Base-by-base conservation (phyloP, 106 monocot species). In the Dendrobium chrysotoxum region DNA sequence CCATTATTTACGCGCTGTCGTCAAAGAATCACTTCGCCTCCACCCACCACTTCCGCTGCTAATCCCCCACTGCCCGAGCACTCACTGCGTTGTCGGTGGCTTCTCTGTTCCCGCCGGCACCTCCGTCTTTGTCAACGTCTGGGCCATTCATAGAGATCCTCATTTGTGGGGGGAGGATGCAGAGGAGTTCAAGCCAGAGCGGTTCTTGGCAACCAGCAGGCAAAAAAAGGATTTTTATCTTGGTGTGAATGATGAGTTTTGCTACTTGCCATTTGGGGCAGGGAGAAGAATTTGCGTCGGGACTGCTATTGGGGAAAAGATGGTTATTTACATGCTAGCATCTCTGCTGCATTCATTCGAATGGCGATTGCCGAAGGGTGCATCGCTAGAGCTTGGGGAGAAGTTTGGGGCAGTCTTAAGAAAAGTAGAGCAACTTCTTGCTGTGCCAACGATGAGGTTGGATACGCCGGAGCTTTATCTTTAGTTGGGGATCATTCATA, bases 141-240 rank as follows among this genome's bases (percentile, higher is more conserved):
- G 71, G 30, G 54, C 38, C 15, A 81, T 81, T 16, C 73, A 81
- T 23, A 72, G 80, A 23, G 73, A 81, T 53, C 80, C 73, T 2
- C 11, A 6, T 5, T 28, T 53, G 7, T 81, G 80, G 80, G 61
- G 61, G 5, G 21, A 46, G 25, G 53, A 53, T 2, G 40, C 40
- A 20, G 75, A 44, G 18, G 77, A 78, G 57, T 88, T 88, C 77
- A 38, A n/a, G 23, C 88, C 88, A 4, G 82, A 85, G 80, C 72
- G 88, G 54, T 85, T 83, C 46, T 44, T 88, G 12, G 38, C 16
- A 3, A 28, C 16, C 13, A 17, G 44, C 0, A 2, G 28, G 7
- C 18, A 30, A 28, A 31, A 45, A 1, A 1, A 35, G 4, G 18
- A 73, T 21, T 4, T 83, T 44, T 77, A 40, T 38, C 78, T 11